Conservation (phyloP, 164 flowering plant genomes). For the Chloranthus sessilifolius region DNA sequence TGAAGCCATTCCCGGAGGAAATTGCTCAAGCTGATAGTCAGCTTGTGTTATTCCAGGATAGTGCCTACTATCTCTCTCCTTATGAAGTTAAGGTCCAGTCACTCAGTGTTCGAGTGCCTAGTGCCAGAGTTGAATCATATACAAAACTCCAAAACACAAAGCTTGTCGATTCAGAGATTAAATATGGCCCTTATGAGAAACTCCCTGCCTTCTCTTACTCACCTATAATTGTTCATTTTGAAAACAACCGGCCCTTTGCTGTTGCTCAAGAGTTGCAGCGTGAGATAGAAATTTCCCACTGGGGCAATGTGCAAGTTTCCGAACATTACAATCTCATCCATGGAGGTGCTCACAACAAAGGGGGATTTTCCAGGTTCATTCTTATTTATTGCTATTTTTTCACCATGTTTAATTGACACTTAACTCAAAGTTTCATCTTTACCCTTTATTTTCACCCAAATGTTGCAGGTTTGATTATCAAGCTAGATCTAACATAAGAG, state of each 20-base stretch:
- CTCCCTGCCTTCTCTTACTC: conserved; percentile 61
- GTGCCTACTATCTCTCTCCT: conserved; percentile 74
- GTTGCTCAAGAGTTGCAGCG: conserved; percentile 75
- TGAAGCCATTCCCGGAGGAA: conserved; percentile 84
- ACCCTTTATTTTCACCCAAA: background rate
- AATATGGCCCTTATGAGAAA: conserved; percentile 82
- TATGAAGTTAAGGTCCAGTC: conserved; percentile 66
- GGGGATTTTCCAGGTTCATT: conserved; percentile 87
- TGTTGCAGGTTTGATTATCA: conserved; percentile 78
- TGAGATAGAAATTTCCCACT: conserved; percentile 92
- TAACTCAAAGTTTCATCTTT: background rate
- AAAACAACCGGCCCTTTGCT: conserved; percentile 67
- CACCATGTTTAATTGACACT: background rate
- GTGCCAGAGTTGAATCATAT: conserved; percentile 71
- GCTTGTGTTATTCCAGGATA: conserved; percentile 73
- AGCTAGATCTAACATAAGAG: conserved; percentile 55
- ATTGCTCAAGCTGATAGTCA: conserved; percentile 81
- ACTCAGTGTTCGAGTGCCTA: conserved; percentile 59
- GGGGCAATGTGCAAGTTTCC: conserved; percentile 91
- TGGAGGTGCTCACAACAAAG: conserved; percentile 78
- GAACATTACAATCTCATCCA: conserved; percentile 79
- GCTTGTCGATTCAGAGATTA: conserved; percentile 72
- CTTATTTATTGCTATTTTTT: background rate
- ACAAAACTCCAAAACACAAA: conserved; percentile 69
- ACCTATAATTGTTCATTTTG: conserved; percentile 70